Base-by-base conservation (phyloP, 345 rosid genomes). In the Brassica carinata region DNA sequence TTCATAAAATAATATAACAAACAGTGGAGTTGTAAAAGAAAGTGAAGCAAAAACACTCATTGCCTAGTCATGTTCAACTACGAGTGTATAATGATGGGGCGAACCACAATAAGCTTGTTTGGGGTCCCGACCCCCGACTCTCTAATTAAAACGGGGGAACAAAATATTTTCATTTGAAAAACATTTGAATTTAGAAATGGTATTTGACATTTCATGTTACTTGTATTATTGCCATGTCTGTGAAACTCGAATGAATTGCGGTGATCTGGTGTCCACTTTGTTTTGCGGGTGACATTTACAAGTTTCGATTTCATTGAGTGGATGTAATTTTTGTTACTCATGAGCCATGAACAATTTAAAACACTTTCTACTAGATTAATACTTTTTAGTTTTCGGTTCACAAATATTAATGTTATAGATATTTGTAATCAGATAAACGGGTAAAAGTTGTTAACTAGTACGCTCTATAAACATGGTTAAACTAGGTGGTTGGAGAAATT, bases 11-110 rank as follows among this genome's bases (percentile, higher is more conserved):
- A 76, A 45, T 76, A 17, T 31, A 38, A 43, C 31, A 43, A 64
- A 53, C n/a, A 75, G 64, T 48, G 33, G 30, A 64, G 0, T 7
- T 26, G 8, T 1, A 9, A 38, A 10, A 70, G 55, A 31, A 69
- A 53, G 67, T 55, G 31, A 40, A 81, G 65, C 57, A 72, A 71
- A 71, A 76, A 71, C 73, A 81, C 74, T 76, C 84, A 59, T 72
- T 72, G 84, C 69, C 74, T 72, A 65, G 84, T 81, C 84, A 81
- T 72, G 11, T 72, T 76, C 78, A 76, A 81, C 84, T 67, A 77
- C 64, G 81, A 71, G 81, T 76, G 81, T 77, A 76, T 67, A 66
- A 81, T 81, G 84, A 72, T 77, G 81, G 48, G 31, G 62, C 18
- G 55, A 76, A 76, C 77, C 84, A 81, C 81, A 67, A 76, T 31